Evolutionary conservation across 2,329 filamentous ascomycete genomes (phyloP).

Genomic region (Cladosporium sp.): DNA sequence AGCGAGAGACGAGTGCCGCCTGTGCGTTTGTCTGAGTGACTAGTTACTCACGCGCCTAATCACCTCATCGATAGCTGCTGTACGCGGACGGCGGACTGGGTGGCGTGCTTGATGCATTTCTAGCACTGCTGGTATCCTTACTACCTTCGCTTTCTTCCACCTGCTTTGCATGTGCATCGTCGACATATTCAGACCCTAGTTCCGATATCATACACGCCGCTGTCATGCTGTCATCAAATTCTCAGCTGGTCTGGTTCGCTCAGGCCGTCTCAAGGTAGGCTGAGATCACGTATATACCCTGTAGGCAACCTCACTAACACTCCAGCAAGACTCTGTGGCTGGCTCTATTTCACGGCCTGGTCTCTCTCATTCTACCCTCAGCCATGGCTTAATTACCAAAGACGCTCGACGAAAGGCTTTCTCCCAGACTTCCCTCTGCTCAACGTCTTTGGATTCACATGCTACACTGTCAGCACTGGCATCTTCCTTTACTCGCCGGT

Average conservation of each 20-base stretch:
- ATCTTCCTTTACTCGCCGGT: constrained; percentile 77
- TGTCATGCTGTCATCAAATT: background rate
- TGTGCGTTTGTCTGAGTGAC: too few relatives aligned
- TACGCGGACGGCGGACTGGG: background rate
- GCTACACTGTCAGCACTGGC: constrained; percentile 71
- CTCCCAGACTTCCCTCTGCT: constrained; percentile 85
- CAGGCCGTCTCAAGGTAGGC: constrained; percentile 15
- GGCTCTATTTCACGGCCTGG: constrained; percentile 51
- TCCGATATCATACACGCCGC: background rate
- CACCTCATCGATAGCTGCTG: background rate
- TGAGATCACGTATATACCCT: background rate
- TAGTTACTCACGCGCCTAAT: background rate
- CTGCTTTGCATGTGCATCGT: too few relatives aligned
- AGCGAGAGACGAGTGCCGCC: background rate
- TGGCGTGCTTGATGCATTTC: background rate
- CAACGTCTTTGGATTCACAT: constrained; percentile 70
- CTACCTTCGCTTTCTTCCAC: too few relatives aligned
- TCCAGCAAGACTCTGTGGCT: constrained; percentile 32
- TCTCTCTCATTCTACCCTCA: constrained; percentile 93
- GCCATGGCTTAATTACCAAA: constrained; percentile 73
- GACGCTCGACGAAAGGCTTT: constrained; percentile 77
- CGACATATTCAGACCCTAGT: too few relatives aligned
- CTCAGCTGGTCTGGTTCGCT: constrained; percentile 15
- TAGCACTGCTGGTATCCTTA: background rate
- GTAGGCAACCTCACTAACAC: background rate